Conservation (phyloP, 129 eudicot species). For the Tagetes patula region DNA sequence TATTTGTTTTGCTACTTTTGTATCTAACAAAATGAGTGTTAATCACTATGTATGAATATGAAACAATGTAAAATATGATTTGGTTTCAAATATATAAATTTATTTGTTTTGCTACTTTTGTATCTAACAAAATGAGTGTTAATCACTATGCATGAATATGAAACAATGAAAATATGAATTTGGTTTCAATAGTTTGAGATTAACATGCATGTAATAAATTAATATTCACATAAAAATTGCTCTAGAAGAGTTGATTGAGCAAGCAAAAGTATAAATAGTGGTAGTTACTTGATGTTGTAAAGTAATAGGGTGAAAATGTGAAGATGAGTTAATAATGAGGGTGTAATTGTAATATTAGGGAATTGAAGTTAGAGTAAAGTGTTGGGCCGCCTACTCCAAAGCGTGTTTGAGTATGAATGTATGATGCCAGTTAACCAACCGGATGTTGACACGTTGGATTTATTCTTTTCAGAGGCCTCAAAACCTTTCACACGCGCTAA, state of each 20-base stretch:
- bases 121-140: too few species aligned
- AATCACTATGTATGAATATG: not conserved
- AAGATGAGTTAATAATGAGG: not conserved
- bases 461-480: not conserved
- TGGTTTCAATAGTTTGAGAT: too few species aligned
- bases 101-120: too few species aligned
- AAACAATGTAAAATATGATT: not conserved
- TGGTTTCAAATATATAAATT: too few species aligned
- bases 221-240: too few species aligned
- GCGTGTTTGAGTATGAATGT: conserved; percentile 19
- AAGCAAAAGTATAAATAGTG: not conserved
- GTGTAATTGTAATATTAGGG: not conserved
- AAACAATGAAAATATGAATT: not conserved
- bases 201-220: too few species aligned
- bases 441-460: conserved; percentile 22
- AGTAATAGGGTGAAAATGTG: conserved; percentile 10
- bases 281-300: not conserved
- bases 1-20: too few species aligned
- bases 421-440: conserved; percentile 18
- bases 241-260: not conserved
- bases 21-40: too few species aligned
- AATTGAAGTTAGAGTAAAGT: not conserved
- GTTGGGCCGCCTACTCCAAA: conserved; percentile 30
- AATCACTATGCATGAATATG: not conserved
- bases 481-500: conserved; percentile 13